These are phyloP conservation scores for Mortierella sp. DNA, from an alignment of 371 early-diverging fungal genomes.

Conservation along the genomic window DNA sequence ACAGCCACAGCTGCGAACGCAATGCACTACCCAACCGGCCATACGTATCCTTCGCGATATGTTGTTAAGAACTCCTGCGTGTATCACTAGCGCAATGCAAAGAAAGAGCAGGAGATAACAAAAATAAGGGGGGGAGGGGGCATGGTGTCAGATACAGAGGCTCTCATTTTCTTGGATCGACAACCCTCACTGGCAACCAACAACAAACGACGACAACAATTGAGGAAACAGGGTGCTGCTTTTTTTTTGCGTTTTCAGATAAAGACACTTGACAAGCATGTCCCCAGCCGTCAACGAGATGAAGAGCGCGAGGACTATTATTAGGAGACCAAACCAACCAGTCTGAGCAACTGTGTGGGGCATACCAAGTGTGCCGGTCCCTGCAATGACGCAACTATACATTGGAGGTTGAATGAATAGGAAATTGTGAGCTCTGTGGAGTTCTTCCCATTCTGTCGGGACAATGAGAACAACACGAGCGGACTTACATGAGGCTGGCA, in stretches of 20 bases:
- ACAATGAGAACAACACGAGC: not conserved
- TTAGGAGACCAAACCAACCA: constrained; percentile 30
- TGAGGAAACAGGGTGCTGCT: no score
- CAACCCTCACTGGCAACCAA: no score
- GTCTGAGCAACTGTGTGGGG: constrained; percentile 31
- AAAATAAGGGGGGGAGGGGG: not conserved
- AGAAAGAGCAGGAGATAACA: not conserved
- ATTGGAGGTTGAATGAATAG: no score
- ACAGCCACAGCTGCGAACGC: constrained; percentile 63
- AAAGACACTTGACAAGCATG: constrained; percentile 36
- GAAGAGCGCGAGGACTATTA: constrained; percentile 24
- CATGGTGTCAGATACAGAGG: no score
- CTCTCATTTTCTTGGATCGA: no score
- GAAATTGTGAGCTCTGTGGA: no score
- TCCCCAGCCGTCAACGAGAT: constrained; percentile 36
- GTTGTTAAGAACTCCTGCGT: constrained; percentile 56
- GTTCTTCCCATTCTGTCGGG: no score
- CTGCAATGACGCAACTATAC: constrained; percentile 36
- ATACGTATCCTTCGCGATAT: constrained; percentile 67
- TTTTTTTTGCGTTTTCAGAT: constrained; percentile 38
- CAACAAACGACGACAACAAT: no score
- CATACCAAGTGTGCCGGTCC: constrained; percentile 45
- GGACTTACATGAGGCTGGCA: constrained; percentile 32
- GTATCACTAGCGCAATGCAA: not conserved
- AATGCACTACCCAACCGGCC: constrained; percentile 60